Conservation (phyloP, 805 yeast species). For the Metschnikowia peoriensis region DNA sequence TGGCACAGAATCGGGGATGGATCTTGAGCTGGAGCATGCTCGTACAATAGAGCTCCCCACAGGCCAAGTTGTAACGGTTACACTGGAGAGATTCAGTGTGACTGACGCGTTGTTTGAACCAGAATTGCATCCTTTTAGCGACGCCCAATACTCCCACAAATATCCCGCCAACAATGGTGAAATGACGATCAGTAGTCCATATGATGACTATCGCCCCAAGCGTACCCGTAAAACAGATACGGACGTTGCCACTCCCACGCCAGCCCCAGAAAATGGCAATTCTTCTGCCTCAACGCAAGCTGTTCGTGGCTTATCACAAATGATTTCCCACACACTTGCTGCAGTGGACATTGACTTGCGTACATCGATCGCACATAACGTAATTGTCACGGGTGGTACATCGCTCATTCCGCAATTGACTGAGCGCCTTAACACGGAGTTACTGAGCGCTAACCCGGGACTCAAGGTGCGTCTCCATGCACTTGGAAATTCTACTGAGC, state of each 20-base stretch:
- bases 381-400: constrained; percentile 82
- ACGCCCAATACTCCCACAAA: constrained; percentile 21
- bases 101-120: constrained; percentile 79
- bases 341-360: constrained; percentile 77
- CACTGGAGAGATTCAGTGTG: constrained; percentile 56
- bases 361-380: constrained; percentile 83
- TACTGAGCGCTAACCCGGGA: constrained; percentile 73
- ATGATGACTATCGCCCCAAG: constrained; percentile 73
- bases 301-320: constrained; percentile 54
- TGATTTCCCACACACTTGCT: constrained; percentile 54
- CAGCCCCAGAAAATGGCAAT: constrained; percentile 13
- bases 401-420: constrained; percentile 79
- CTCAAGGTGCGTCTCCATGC: constrained; percentile 81
- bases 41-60: constrained; percentile 73
- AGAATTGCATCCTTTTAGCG: constrained; percentile 35
- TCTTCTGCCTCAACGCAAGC: constrained; percentile 13
- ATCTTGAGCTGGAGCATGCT: constrained; percentile 27
- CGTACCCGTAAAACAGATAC: constrained; percentile 49
- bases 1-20: constrained; percentile 22
- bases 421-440: constrained; percentile 70
- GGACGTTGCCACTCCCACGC: constrained; percentile 29
- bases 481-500: constrained; percentile 72
- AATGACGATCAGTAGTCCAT: constrained; percentile 41
- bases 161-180: constrained; percentile 53
- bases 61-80: constrained; percentile 64